Base-by-base conservation (phyloP, 805 yeast species). In the Saccharomycopsis fermentans region DNA sequence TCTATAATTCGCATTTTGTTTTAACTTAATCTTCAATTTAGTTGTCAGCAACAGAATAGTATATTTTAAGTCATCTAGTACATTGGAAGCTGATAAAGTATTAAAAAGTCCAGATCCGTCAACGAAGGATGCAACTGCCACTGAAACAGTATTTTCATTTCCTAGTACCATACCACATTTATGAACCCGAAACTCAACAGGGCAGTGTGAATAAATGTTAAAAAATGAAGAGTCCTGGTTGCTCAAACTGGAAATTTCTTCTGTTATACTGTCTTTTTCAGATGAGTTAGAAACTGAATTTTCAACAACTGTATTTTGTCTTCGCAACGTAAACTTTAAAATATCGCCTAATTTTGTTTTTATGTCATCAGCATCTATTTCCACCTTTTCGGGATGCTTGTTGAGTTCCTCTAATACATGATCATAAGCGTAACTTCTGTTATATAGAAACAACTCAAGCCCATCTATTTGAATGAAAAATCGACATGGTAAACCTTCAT, bases 131-230 rank as follows among this genome's bases (percentile, higher is more conserved):
- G 79, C 73, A 2, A 90, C 82, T 51, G 87, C 62, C 11, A 94
- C 71, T 0, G 91, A 81, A 1, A 94, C 84, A 0, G 97, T 90
- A 16, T 81, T 77, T 60, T 78, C 76, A 69, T 91, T 92, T 8
- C 99, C 99, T 21, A 90, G 66, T 1, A 89, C 86, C 29, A 89
- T 54, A 0, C 96, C 85, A 1, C 92, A 90, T 58, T 81, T 84
- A 52, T 74, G 78, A 12, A 88, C 73, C 6, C 73, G 70, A 1
- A 89, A 54, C 14, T 80, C 79, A 2, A 92, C 64, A 0, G 99
- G 99, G 11, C 89, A 71, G 12, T 77, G 58, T 9, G 66, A 63
- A 66, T 34, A 54, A 6, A 36, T 21, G 21, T 34, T 24, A 26
- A 54, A 53, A 52, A 32, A 40, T 14, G 54, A 50, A 16, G 54